A percentile compares a stretch with the other conserved stretches of the same genome.
Evolutionary conservation across 2,329 filamentous ascomycete genomes (phyloP).

Genomic region (Myriosclerotinia duriaeana): DNA sequence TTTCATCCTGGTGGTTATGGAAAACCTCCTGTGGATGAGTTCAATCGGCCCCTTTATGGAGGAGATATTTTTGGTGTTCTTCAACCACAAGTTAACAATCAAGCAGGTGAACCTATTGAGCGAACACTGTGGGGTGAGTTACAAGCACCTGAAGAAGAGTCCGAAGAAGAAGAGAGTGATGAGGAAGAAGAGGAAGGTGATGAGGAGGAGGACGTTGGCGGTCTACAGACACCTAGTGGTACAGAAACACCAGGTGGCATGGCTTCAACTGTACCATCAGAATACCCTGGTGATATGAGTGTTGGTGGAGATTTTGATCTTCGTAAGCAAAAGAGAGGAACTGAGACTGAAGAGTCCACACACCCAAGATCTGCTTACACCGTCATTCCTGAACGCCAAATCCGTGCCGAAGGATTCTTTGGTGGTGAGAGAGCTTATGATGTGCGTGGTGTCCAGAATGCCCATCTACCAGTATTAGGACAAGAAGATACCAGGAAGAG

Average conservation of each 20-base stretch:
- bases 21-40: conserved; percentile 92
- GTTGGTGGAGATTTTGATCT: conserved; percentile 87
- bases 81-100: conserved; percentile 58
- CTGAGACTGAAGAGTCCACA: conserved; percentile 79
- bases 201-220: conserved; percentile 61
- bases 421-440: conserved; percentile 94
- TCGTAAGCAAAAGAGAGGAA: conserved; percentile 80
- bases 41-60: conserved; percentile 86
- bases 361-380: conserved; percentile 80
- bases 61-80: conserved; percentile 90
- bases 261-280: conserved; percentile 76
- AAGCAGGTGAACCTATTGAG: conserved; percentile 77
- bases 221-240: conserved; percentile 72
- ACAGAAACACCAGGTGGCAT: conserved; percentile 80
- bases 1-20: conserved; percentile 95
- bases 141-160: conserved; percentile 74
- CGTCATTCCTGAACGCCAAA: conserved; percentile 83
- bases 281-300: conserved; percentile 72
- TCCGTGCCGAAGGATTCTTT: conserved; percentile 88
- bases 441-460: conserved; percentile 59
- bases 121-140: conserved; percentile 90
- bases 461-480: conserved; percentile 71
- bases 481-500: conserved; percentile 75
- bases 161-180: conserved; percentile 61
- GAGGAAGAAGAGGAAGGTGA: conserved; percentile 69